Evolutionary conservation across 2,329 filamentous ascomycete genomes (phyloP).

Genomic region (Didymella sp.): DNA sequence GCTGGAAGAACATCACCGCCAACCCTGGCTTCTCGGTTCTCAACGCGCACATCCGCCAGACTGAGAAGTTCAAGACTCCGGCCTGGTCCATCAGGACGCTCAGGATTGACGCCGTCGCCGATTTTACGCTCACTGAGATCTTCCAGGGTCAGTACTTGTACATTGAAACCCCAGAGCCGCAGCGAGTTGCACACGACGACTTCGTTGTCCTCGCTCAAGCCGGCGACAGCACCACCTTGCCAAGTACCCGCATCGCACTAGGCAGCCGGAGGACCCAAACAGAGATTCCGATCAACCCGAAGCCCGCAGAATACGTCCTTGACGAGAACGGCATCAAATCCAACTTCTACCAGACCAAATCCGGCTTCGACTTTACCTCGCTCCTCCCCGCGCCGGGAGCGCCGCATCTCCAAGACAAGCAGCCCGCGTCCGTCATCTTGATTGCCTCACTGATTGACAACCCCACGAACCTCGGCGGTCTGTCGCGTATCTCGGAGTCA

Average conservation of each 20-base stretch:
- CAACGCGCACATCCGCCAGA: constrained; percentile 53
- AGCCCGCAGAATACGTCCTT: constrained; percentile 7
- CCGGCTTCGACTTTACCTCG: constrained; percentile 51
- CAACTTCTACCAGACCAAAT: constrained; percentile 60
- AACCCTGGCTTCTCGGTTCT: constrained; percentile 54
- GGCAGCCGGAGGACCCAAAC: constrained; percentile 27
- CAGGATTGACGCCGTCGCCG: constrained; percentile 52
- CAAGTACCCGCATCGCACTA: constrained; percentile 42
- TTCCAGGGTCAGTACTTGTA: constrained; percentile 56
- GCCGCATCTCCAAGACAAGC: constrained; percentile 29
- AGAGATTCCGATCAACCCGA: constrained; percentile 2
- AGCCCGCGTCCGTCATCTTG: constrained; percentile 52
- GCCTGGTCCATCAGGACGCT: constrained; percentile 48
- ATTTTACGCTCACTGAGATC: constrained; percentile 54
- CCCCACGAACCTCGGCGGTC: constrained; percentile 59
- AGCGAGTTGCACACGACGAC: constrained; percentile 49
- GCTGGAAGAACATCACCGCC: constrained; percentile 47
- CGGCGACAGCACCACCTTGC: constrained; percentile 29
- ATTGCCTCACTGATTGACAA: constrained; percentile 60
- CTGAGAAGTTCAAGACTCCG: constrained; percentile 53
- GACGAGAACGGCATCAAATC: constrained; percentile 20
- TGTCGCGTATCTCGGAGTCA: constrained; percentile 59
- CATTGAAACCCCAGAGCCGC: constrained; percentile 52
- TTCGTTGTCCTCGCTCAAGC: constrained; percentile 47
- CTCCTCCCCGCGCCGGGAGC: constrained; percentile 30